Evolutionary conservation across 225 moss, liverwort and hornwort species (phyloP), one percentile per base, ranked within the genome.

Genomic region (Marchantia polymorpha): DNA sequence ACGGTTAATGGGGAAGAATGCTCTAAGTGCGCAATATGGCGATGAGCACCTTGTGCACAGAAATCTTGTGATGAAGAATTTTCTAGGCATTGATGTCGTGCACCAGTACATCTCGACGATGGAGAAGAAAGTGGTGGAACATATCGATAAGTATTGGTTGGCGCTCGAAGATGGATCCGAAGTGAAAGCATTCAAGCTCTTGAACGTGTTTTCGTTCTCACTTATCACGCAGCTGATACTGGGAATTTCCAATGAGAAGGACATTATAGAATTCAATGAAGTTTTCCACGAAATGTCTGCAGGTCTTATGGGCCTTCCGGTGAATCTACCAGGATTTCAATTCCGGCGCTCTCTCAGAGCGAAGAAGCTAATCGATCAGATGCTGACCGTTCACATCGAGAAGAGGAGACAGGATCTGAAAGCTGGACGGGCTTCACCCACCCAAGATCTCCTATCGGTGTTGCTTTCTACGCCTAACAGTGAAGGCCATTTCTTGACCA

Each of bases 391-490:
- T 23, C 48, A n/a, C 10, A 16, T 77, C 0, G 22, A 48, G 39
- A 60, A 17, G 5, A 75, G 74, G 55, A 56, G 15, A 56, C 10
- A 54, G 27, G 74, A 75, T 12, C 27, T 75, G 23, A 39, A 46
- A 69, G 70, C 10, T 59, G 69, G 25, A 79, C 70, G 70, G 12
- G 13, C 70, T 23, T 8, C 73, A 73, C n/a, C 71, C 20, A 60
- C 46, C 23, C 80, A 80, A 64, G 80, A 80, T 22, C 52, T 60
- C 20, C 58, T 80, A 46, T 80, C 80, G 12, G 51, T 80, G 19
- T 64, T 80, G 73, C 80, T 80, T 10, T 52, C n/a, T 64, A 49
- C 27, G 1, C 64, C 80, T 6, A 71, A 63, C 13, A 64, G 50
- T 10, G 12, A 23, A 0, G 78, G 64, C 23, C 12, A 64, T 0